Base-by-base conservation (phyloP, 2,329 filamentous ascomycete genomes). In the Pestalotiopsis sp. region DNA sequence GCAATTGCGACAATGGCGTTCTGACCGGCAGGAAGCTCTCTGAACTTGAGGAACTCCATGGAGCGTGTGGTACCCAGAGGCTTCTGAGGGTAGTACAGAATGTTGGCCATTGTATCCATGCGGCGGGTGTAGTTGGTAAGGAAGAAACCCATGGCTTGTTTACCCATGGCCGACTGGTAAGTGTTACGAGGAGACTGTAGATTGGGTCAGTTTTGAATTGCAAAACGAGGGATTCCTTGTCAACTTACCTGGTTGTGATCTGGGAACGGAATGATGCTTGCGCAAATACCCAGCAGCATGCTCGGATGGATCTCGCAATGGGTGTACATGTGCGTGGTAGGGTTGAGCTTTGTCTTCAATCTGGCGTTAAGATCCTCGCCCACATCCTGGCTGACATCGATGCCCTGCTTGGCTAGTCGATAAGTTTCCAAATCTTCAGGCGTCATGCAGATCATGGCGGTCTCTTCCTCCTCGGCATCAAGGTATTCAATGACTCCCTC, bases 71-170 rank as follows among this genome's bases (percentile, higher is more conserved):
- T 98, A 0, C 94, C 96, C 65, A 99, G 87, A 7, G 96, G 96
- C 80, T 99, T 99, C 82, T 99, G 96, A 0, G 96, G 96, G 77
- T 99, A 99, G 82, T 99, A 99, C 3, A 99, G 89, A 78, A 99
- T 97, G 76, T 99, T 99, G 75, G 95, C 93, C 96, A 99, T 99
- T 4, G 96, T 99, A 78, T 99, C 96, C 95, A 99, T 98, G 72
- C 96, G 94, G 71, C 95, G 91, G 56, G 93, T 92, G 81, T 97
- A 99, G 79, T 99, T 99, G 13, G 97, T 99, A 68, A 99, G 87
- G 84, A 97, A 98, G 75, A 98, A 95, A 78, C 97, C 96, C 97
- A 99, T 99, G 71, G 96, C 96, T 88, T 99, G 96, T 83, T 99
- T 99, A 85, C 97, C 96, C 96, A 99, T 99, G 79, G 96, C 96